Base-by-base conservation (phyloP, 257 asterid species). In the Forsythia viridissima region DNA sequence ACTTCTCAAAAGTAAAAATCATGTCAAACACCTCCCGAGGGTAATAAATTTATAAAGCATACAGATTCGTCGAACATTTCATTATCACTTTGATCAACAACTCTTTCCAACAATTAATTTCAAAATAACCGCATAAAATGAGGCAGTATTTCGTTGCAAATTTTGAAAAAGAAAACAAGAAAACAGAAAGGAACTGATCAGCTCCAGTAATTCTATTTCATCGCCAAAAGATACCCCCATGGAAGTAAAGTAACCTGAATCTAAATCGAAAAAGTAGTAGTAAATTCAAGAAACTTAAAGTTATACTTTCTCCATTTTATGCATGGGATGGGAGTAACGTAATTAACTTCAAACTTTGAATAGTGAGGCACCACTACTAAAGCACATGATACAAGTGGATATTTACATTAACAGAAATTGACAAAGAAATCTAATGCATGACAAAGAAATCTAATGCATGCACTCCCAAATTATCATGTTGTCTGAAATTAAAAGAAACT, bases 1-100 rank as follows among this genome's bases (percentile, higher is more conserved):
- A 39, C 40, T 1, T 52, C 39, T 76, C 3, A 34, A 69, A 65
- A 39, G 70, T 37, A 73, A 15, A 52, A 82, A 76, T 55, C 86
- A 80, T 70, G 70, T 42, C 10, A 70, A 41, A 34, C 16, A 70
- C 71, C 73, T 34, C 40, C 55, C 6, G 24, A 10, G 75, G 16
- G 36, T 36, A 37, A 70, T 57, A 21, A 63, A n/a, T 20, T 63
- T 43, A 30, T 30, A 30, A 30, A 30, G 34, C 34, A 30, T 30
- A 30, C 34, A 30, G 34, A 30, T 30, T 30, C 34, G 34, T 30
- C 34, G 34, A 30, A 30, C 34, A 30, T 30, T 30, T 30, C 34
- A 30, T 30, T 30, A 30, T 30, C 34, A 30, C 34, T 30, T 30
- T 30, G 34, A 30, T 30, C 34, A 30, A 30, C 34, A 30, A 30